Conservation (phyloP, 1,284 basidiomycete genomes). For the Cutaneotrichosporon curvatum region DNA sequence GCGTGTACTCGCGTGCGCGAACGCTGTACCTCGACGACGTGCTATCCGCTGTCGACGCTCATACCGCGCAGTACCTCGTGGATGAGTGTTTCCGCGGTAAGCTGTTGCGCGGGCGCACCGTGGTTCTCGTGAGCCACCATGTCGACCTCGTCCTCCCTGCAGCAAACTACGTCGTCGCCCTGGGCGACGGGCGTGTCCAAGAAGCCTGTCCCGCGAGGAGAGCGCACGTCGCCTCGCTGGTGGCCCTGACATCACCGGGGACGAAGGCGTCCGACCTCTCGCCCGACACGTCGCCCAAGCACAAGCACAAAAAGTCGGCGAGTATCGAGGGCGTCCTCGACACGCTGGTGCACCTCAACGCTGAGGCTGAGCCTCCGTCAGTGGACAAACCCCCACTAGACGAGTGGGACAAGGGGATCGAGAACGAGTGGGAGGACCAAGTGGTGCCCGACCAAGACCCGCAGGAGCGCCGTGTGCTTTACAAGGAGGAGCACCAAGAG, state of each 20-base stretch:
- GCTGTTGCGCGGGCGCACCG: constrained; percentile 57
- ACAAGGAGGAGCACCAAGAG: constrained; percentile 63
- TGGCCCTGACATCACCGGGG: constrained; percentile 9
- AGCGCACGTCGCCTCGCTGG: constrained; percentile 10
- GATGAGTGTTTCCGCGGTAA: constrained; percentile 45
- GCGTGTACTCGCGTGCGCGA: constrained; percentile 66
- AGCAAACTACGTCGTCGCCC: constrained; percentile 50
- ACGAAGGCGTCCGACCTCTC: constrained; percentile 3
- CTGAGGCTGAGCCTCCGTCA: background rate
- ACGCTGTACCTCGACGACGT: constrained; percentile 53
- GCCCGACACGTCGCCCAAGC: background rate
- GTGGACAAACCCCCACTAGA: background rate
- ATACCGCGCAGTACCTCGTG: constrained; percentile 41
- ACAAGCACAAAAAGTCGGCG: background rate
- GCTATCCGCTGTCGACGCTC: constrained; percentile 44
- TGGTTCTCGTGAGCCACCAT: constrained; percentile 71
- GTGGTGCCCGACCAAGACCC: too few relatives aligned
- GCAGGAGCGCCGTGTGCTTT: constrained; percentile 46
- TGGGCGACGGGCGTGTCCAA: constrained; percentile 48
- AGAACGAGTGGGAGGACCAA: background rate
- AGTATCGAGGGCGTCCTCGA: background rate
- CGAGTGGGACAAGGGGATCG: background rate
- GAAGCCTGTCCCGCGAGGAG: constrained; percentile 26
- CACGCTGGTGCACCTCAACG: constrained; percentile 4
- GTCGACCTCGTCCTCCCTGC: constrained; percentile 49